Evolutionary conservation across 495 filamentous ascomycete genomes (phyloP).

Genomic region (Immersiella caudata): DNA sequence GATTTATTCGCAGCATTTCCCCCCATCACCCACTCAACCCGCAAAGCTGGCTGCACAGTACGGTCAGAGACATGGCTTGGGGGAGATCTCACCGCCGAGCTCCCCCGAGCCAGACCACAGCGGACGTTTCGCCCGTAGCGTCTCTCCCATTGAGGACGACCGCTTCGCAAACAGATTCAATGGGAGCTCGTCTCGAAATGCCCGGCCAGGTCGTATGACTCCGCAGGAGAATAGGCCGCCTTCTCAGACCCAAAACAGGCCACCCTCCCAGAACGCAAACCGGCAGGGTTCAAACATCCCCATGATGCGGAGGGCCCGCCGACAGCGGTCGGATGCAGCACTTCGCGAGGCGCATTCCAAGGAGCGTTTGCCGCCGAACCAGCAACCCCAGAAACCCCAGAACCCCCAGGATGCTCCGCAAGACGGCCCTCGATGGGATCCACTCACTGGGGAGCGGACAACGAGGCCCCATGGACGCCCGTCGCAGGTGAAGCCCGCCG

Average conservation of each 20-base stretch:
- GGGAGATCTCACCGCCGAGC: constrained; percentile 52
- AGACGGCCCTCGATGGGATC: constrained; percentile 49
- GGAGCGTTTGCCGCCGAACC: constrained; percentile 33
- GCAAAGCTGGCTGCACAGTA: constrained; percentile 41
- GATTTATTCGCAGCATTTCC: constrained; percentile 42
- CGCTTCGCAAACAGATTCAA: constrained; percentile 38
- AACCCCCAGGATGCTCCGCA: constrained; percentile 27
- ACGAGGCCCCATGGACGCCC: constrained; percentile 47
- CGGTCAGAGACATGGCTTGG: constrained; percentile 37
- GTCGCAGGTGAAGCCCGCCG: constrained; percentile 51
- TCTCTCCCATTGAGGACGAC: constrained; percentile 58
- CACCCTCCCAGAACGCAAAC: constrained; percentile 26
- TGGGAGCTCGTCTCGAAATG: constrained; percentile 23
- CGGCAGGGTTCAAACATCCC: constrained; percentile 48
- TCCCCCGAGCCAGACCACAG: constrained; percentile 45
- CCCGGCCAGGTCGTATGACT: neutral
- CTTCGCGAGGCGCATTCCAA: constrained; percentile 39
- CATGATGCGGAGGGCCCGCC: constrained; percentile 52
- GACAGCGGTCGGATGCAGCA: constrained; percentile 46
- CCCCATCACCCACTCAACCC: constrained; percentile 27
- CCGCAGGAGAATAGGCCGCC: constrained; percentile 20
- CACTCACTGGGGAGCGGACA: constrained; percentile 54
- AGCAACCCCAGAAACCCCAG: constrained; percentile 34
- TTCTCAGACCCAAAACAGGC: constrained; percentile 26
- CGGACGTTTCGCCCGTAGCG: constrained; percentile 41